These are phyloP conservation scores for Anacardium occidentale DNA, from an alignment of 345 rosid species.

Conservation along the genomic window DNA sequence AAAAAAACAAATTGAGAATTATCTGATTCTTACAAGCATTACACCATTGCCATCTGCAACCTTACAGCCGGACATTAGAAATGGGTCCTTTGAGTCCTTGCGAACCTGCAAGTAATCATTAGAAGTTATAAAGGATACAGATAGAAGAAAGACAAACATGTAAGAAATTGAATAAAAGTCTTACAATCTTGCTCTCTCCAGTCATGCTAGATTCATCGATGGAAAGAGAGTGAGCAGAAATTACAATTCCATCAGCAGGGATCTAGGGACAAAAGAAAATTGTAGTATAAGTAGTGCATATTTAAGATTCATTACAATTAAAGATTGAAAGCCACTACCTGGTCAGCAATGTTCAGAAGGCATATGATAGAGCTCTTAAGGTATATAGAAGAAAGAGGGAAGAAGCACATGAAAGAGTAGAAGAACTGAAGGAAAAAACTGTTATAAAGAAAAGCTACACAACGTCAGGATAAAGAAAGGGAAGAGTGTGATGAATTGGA, in stretches of 20 bases:
- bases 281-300: neutral
- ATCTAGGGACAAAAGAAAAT: slow-evolving; percentile 44
- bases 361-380: too few species aligned
- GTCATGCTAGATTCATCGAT: slow-evolving; percentile 99
- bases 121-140: slow-evolving; percentile 7
- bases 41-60: slow-evolving; percentile 95
- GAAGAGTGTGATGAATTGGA: too few species aligned
- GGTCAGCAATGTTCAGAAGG: too few species aligned
- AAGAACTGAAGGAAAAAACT: too few species aligned
- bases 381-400: too few species aligned
- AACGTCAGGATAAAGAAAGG: too few species aligned
- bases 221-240: slow-evolving; percentile 80
- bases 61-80: slow-evolving; percentile 98
- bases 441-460: too few species aligned
- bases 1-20: neutral
- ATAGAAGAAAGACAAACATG: too few species aligned
- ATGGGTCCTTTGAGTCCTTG: slow-evolving; percentile 75
- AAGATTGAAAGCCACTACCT: too few species aligned
- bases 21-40: slow-evolving; percentile 65
- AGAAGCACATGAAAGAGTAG: too few species aligned
- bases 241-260: slow-evolving; percentile 91
- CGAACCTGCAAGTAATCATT: slow-evolving; percentile 51
- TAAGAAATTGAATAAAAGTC: slow-evolving; percentile 12
- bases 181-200: slow-evolving; percentile 95
- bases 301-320: too few species aligned